Percentiles rank a stretch among this genome's conserved stretches.
Evolutionary conservation across 257 asterid genomes (phyloP).

Genomic region (Thymus quinquecostatus): DNA sequence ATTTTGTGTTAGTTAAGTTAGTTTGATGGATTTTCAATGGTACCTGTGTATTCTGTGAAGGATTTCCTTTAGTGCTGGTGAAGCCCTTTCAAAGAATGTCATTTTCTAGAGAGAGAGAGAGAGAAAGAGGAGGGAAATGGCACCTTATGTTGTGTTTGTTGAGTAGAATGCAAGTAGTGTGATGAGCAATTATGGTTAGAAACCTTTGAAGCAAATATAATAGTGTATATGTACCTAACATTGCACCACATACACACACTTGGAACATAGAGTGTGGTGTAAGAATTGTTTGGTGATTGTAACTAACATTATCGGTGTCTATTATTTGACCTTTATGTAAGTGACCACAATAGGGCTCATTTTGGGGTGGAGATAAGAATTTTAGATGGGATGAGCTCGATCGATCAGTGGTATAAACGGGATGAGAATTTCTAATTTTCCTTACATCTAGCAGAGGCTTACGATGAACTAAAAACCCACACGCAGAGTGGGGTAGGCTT

Average conservation of each 20-base stretch:
- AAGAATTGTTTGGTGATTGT: neutral
- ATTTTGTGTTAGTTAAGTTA: too few species aligned
- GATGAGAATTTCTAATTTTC: too few species aligned
- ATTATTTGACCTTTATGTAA: too few species aligned
- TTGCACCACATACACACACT: neutral
- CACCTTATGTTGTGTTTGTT: conserved; percentile 8
- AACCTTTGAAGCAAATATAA: conserved; percentile 43
- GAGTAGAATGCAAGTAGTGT: conserved; percentile 64
- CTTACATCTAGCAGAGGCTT: too few species aligned
- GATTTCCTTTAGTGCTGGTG: conserved; percentile 81
- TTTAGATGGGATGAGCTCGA: too few species aligned
- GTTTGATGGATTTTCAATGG: neutral
- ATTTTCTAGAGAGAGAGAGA: conserved; percentile 24
- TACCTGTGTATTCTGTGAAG: conserved; percentile 76
- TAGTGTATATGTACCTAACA: conserved; percentile 14
- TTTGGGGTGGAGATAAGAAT: too few species aligned
- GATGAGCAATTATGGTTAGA: conserved; percentile 55
- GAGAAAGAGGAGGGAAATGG: neutral
- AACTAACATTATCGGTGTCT: neutral
- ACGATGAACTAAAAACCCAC: too few species aligned
- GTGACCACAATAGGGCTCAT: too few species aligned
- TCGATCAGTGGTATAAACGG: too few species aligned
- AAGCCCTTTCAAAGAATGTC: conserved; percentile 84
- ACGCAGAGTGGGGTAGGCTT: too few species aligned
- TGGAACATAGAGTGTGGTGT: neutral